Evolutionary conservation across 139 green algal genomes (phyloP).

Genomic region (Monoraphidium neglectum): DNA sequence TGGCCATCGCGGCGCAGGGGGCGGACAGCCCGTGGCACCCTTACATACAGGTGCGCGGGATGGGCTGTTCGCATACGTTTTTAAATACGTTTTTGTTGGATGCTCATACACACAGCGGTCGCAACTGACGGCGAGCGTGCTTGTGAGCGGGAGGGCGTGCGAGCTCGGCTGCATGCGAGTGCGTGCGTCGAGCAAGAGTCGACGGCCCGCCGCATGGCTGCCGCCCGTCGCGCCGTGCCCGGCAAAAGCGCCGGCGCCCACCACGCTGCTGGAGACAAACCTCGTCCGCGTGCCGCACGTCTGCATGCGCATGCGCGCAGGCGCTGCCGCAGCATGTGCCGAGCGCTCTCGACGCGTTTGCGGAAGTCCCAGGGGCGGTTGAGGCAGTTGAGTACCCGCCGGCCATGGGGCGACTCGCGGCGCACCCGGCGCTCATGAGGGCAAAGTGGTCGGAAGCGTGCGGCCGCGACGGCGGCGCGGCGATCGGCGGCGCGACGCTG

Average conservation of each 20-base stretch:
- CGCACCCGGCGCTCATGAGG: background rate
- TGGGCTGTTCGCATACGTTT: background rate
- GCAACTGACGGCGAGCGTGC: no score
- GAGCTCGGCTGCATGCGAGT: no score
- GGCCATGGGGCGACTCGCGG: slow-evolving; percentile 13
- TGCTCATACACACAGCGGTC: no score
- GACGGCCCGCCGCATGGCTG: no score
- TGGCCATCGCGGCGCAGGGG: slow-evolving; percentile 50
- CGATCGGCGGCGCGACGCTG: slow-evolving; percentile 28
- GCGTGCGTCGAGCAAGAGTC: no score
- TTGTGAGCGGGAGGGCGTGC: no score
- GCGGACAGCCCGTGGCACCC: slow-evolving; percentile 47
- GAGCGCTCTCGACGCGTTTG: slow-evolving; percentile 46
- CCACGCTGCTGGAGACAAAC: no score
- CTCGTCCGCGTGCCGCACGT: background rate
- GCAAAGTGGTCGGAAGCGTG: background rate
- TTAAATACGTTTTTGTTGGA: background rate
- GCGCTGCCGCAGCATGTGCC: slow-evolving; percentile 60
- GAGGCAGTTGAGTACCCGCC: slow-evolving; percentile 49
- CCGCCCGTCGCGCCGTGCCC: no score
- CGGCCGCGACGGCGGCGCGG: no score
- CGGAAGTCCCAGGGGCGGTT: slow-evolving; percentile 54
- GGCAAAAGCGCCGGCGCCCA: no score
- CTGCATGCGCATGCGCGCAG: slow-evolving; percentile 17
- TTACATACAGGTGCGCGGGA: slow-evolving; percentile 49